A percentile compares a stretch with the other conserved stretches of the same genome.
phyloP scores from a whole-genome alignment of 257 asterid species.

The Cynanchum wilfordii region DNA sequence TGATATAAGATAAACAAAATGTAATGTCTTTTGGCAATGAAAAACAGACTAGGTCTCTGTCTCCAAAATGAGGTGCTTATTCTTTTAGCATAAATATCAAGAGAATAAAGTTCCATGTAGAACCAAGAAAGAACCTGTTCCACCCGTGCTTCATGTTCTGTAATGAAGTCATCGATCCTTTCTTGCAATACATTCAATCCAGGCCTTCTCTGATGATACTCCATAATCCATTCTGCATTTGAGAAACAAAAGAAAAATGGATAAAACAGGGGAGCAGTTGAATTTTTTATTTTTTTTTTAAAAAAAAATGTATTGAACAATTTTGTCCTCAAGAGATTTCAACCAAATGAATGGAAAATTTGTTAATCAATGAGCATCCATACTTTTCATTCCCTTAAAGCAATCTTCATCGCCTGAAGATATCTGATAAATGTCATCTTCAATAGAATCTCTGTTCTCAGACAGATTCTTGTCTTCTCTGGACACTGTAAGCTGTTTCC shows the following conservation, averaged over 20 bases:
- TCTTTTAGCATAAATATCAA: neutral
- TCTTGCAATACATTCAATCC: constrained; percentile 68
- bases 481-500: constrained; percentile 26
- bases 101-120: neutral
- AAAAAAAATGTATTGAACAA: neutral
- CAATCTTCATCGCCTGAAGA: constrained; percentile 84
- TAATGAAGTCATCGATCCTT: constrained; percentile 78
- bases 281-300: too few relatives aligned
- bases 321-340: neutral
- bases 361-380: constrained; percentile 7
- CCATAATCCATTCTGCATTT: constrained; percentile 69
- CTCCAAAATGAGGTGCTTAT: neutral
- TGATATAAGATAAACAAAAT: neutral
- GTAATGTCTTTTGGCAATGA: neutral
- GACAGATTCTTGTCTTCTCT: constrained; percentile 24
- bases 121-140: constrained; percentile 52
- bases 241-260: constrained; percentile 5
- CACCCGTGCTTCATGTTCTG: constrained; percentile 62
- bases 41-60: neutral
- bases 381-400: constrained; percentile 89
- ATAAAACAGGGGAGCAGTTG: neutral
- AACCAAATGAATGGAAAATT: neutral
- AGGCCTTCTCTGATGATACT: constrained; percentile 73
- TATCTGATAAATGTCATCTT: constrained; percentile 58
- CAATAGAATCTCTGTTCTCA: constrained; percentile 35